These are phyloP conservation scores for Persicaria tinctoria DNA, from an alignment of 148 eudicot genomes.

Conservation along the genomic window DNA sequence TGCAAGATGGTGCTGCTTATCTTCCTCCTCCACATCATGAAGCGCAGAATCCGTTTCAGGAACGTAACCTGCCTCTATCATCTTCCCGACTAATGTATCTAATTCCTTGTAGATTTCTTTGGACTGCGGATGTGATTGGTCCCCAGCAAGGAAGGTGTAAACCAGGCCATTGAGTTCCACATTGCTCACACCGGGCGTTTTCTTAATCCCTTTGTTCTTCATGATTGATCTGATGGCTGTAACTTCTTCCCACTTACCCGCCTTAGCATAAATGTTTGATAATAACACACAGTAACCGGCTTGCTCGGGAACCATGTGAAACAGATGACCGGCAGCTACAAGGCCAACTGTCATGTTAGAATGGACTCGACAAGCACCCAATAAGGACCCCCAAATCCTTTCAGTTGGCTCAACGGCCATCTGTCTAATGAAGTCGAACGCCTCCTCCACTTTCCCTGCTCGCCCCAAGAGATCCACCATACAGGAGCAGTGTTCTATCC, in stretches of 20 bases:
- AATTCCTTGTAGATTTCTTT: conserved; percentile 53
- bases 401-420: conserved; percentile 57
- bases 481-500: conserved; percentile 64
- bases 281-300: conserved; percentile 57
- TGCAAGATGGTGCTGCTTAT: conserved; percentile 52
- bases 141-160: conserved; percentile 62
- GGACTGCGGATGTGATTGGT: conserved; percentile 49
- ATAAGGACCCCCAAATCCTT: conserved; percentile 62
- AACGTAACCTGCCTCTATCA: conserved; percentile 63
- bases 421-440: conserved; percentile 42
- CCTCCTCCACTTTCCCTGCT: conserved; percentile 52
- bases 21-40: conserved; percentile 80
- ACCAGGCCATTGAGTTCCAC: conserved; percentile 43
- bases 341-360: conserved; percentile 45
- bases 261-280: conserved; percentile 68
- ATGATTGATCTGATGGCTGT: conserved; percentile 39
- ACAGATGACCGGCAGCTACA: conserved; percentile 51
- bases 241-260: conserved; percentile 66
- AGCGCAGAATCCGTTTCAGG: conserved; percentile 56
- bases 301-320: conserved; percentile 48
- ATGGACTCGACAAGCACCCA: conserved; percentile 54
- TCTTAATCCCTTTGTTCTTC: conserved; percentile 53
- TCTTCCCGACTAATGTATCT: conserved; percentile 44
- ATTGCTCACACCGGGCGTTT: conserved; percentile 57
- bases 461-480: conserved; percentile 70